Evolutionary conservation across 1,139 yeast genomes (phyloP).

Genomic region (Lodderomyces margitis): DNA sequence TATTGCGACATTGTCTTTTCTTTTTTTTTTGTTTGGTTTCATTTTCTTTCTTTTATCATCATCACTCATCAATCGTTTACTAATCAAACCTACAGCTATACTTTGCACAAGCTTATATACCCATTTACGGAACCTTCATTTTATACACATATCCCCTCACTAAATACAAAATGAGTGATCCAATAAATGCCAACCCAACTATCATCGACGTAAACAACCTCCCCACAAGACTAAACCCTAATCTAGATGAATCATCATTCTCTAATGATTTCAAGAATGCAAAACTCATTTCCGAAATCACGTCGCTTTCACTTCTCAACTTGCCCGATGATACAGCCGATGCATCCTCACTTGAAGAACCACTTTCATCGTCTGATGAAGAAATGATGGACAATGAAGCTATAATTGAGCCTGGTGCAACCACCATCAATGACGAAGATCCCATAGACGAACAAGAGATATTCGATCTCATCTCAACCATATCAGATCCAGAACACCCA

Average conservation of each 20-base stretch:
- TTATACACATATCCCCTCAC: too few relatives aligned
- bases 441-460: constrained; percentile 68
- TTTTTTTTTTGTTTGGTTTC: neutral
- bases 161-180: constrained; percentile 51
- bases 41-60: neutral
- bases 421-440: constrained; percentile 44
- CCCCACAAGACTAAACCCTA: constrained; percentile 58
- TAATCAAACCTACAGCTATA: too few relatives aligned
- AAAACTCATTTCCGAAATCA: constrained; percentile 9
- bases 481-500: constrained; percentile 98
- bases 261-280: neutral
- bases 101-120: too few relatives aligned
- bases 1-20: neutral
- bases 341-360: constrained; percentile 8
- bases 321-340: neutral
- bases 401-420: neutral
- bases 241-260: neutral
- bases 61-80: neutral
- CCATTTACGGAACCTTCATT: too few relatives aligned
- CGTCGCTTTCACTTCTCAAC: constrained; percentile 12
- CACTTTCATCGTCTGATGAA: neutral
- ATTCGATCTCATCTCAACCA: constrained; percentile 71
- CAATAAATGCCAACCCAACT: constrained; percentile 90
- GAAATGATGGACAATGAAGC: neutral
- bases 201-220: constrained; percentile 72